Evolutionary conservation across 371 early-diverging fungal species (phyloP).

Genomic region (Apophysomyces variabilis): DNA sequence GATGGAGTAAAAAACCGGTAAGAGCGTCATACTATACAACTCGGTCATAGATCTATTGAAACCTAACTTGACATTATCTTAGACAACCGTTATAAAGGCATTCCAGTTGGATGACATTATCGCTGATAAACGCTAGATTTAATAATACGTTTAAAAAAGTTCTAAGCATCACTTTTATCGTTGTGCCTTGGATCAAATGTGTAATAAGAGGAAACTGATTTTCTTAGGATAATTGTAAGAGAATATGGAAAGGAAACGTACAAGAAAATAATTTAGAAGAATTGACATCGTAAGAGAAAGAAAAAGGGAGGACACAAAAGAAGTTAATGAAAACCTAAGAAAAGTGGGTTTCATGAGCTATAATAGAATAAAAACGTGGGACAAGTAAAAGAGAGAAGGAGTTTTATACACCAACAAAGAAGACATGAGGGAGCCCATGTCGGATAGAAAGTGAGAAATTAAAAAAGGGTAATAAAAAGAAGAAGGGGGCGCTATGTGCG

Average conservation of each 20-base stretch:
- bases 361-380: neutral
- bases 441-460: neutral
- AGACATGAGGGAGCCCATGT: neutral
- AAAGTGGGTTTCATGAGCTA: neutral
- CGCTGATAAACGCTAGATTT: slow-evolving; percentile 23
- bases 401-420: slow-evolving; percentile 23
- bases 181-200: neutral
- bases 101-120: slow-evolving; percentile 46
- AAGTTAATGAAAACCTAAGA: too few species aligned
- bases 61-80: neutral
- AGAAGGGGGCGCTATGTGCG: slow-evolving; percentile 20
- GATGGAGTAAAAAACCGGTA: slow-evolving; percentile 55
- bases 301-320: neutral
- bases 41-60: too few species aligned
- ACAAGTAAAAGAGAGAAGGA: slow-evolving; percentile 10
- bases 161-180: neutral
- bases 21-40: neutral
- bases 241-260: slow-evolving; percentile 2
- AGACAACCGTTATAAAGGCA: slow-evolving; percentile 44
- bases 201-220: neutral
- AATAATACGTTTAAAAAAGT: neutral
- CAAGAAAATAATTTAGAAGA: slow-evolving; percentile 9
- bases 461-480: neutral
- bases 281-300: neutral
- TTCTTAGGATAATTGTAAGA: neutral